These are phyloP conservation scores for Fusarium sp. DNA, from an alignment of 2,329 filamentous ascomycete genomes.

Conservation along the genomic window DNA sequence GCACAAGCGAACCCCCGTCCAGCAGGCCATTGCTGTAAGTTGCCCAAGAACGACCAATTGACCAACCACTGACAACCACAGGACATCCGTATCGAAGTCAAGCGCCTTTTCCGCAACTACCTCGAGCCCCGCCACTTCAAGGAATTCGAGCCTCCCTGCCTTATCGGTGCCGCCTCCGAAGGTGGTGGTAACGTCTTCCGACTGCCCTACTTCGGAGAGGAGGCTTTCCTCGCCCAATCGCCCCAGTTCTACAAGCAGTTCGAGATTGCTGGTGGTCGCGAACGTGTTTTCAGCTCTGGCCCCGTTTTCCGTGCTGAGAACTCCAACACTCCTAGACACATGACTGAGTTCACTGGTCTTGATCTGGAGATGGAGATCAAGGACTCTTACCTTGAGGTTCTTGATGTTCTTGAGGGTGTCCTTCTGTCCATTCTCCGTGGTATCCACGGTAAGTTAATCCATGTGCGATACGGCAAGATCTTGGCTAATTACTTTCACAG, in stretches of 20 bases:
- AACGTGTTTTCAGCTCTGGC: slow-evolving; percentile 82
- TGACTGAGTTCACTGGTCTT: slow-evolving; percentile 90
- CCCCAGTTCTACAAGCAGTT: slow-evolving; percentile 92
- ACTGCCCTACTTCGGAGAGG: slow-evolving; percentile 87
- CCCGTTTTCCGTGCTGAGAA: slow-evolving; percentile 90
- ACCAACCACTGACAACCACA: too few relatives aligned
- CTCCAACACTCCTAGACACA: slow-evolving; percentile 84
- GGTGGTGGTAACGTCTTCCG: slow-evolving; percentile 93
- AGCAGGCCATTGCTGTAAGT: slow-evolving; percentile 78
- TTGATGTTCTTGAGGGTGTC: slow-evolving; percentile 77
- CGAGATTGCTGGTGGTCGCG: slow-evolving; percentile 81
- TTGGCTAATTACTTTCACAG: slow-evolving; percentile 31
- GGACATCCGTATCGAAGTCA: slow-evolving; percentile 21
- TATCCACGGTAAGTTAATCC: slow-evolving; percentile 56
- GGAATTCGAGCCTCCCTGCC: slow-evolving; percentile 86
- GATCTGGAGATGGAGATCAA: slow-evolving; percentile 93
- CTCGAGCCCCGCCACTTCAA: slow-evolving; percentile 61
- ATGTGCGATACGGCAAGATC: too few relatives aligned
- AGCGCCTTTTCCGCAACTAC: slow-evolving; percentile 63
- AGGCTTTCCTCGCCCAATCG: slow-evolving; percentile 82
- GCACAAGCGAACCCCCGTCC: slow-evolving; percentile 90
- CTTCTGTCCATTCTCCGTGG: slow-evolving; percentile 84
- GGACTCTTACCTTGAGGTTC: slow-evolving; percentile 79
- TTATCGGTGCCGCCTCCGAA: slow-evolving; percentile 91
- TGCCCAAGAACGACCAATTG: neutral